A percentile compares a stretch with the other conserved stretches of the same genome.
Conservation (phyloP, 148 eudicot species). For the Chenopodium suecicum region DNA sequence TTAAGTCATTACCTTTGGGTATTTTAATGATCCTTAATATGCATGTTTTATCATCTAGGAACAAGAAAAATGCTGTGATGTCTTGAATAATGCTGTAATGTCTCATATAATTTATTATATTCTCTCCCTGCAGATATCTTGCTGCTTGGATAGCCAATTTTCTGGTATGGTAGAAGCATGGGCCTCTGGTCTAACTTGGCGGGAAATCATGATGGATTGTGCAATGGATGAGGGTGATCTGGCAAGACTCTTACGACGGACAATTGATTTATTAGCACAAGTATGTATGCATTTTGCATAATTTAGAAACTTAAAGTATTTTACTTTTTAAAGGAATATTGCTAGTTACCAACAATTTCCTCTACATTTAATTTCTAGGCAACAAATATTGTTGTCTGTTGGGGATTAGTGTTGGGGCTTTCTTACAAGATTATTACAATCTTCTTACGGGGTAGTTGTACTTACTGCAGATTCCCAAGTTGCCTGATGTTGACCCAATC, state of each 20-base stretch:
- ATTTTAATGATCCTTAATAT: background rate
- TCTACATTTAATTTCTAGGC: no score
- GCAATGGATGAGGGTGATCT: constrained; percentile 99
- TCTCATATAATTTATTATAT: background rate
- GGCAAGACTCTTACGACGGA: constrained; percentile 84
- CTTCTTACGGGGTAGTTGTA: constrained; percentile 11
- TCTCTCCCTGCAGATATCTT: constrained; percentile 59
- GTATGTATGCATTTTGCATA: constrained; percentile 30
- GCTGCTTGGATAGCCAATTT: constrained; percentile 97
- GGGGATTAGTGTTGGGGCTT: no score
- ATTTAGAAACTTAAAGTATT: background rate
- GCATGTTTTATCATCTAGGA: background rate
- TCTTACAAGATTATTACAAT: no score
- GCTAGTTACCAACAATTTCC: no score
- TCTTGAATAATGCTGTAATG: no score
- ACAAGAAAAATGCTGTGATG: no score
- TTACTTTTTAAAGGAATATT: no score
- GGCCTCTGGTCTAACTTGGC: constrained; percentile 99
- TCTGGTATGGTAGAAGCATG: constrained; percentile 97
- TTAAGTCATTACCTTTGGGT: background rate
- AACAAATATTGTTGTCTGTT: no score
- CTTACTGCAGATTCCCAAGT: constrained; percentile 74
- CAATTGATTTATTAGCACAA: constrained; percentile 89
- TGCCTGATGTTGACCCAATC: constrained; percentile 77
- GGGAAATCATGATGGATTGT: constrained; percentile 98